Percentiles rank a stretch among this genome's conserved stretches.
These are phyloP conservation scores for Fraxinus cuspidata DNA, from an alignment of 257 asterid species.

Conservation along the genomic window DNA sequence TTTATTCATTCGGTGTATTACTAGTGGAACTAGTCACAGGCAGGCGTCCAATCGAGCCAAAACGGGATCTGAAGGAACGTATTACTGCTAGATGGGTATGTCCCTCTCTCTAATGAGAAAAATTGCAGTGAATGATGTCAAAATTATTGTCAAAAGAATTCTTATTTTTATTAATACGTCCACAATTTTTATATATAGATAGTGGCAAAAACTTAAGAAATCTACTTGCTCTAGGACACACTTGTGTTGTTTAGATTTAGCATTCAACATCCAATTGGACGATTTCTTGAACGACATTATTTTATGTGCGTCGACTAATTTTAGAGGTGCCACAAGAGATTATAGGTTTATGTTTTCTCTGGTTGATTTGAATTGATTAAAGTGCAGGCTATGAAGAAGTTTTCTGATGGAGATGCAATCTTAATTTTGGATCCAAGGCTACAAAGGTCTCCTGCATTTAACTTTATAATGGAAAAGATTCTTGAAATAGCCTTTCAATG, in stretches of 20 bases:
- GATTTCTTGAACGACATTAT: not conserved
- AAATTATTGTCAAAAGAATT: too few relatives aligned
- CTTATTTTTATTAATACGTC: not conserved
- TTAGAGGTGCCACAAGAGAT: too few relatives aligned
- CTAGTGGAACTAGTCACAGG: constrained; percentile 89
- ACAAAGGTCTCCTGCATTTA: constrained; percentile 61
- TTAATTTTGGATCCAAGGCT: constrained; percentile 73
- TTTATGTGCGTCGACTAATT: too few relatives aligned
- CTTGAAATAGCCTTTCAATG: constrained; percentile 70
- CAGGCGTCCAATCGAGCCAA: constrained; percentile 86
- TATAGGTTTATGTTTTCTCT: too few relatives aligned
- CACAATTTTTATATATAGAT: too few relatives aligned
- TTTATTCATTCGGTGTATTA: constrained; percentile 84
- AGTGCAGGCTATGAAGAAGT: constrained; percentile 80
- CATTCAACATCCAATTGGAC: not conserved
- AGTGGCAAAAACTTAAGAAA: too few relatives aligned
- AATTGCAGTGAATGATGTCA: not conserved
- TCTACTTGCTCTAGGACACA: too few relatives aligned
- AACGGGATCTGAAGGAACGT: constrained; percentile 72
- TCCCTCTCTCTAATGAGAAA: not conserved
- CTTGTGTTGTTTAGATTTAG: too few relatives aligned
- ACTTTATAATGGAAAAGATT: constrained; percentile 66
- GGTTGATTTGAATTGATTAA: not conserved
- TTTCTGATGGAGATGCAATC: constrained; percentile 72
- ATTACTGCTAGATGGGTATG: constrained; percentile 90